Conservation (phyloP, 1,139 yeast species). For the Yamadazyma triangularis region DNA sequence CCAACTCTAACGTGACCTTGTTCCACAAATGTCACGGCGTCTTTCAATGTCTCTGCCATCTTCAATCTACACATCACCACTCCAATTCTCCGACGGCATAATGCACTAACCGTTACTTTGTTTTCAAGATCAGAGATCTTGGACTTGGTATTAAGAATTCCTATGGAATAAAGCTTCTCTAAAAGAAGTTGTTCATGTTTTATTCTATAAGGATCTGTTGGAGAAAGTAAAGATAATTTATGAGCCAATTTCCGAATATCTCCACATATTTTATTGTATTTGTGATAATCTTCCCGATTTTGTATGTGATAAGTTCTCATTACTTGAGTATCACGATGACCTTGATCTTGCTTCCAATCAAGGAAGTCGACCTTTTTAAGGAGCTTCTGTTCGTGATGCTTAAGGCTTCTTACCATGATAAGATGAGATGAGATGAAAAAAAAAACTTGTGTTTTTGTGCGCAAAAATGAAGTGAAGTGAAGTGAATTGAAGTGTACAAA, state of each 20-base stretch:
- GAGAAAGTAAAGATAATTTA: constrained; percentile 75
- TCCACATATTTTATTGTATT: constrained; percentile 90
- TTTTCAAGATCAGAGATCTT: constrained; percentile 93
- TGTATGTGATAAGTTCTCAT: constrained; percentile 93
- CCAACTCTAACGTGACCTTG: constrained; percentile 99
- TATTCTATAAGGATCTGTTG: constrained; percentile 79
- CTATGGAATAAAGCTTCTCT: constrained; percentile 86
- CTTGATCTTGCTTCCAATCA: constrained; percentile 95
- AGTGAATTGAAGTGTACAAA: too few relatives aligned
- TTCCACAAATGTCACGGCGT: constrained; percentile 88
- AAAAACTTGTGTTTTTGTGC: too few relatives aligned
- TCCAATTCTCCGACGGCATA: constrained; percentile 88
- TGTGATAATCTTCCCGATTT: constrained; percentile 92
- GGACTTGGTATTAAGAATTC: constrained; percentile 76
- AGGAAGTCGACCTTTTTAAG: constrained; percentile 94
- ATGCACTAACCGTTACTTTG: constrained; percentile 84
- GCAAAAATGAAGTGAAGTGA: too few relatives aligned
- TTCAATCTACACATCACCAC: constrained; percentile 93
- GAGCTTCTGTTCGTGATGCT: constrained; percentile 92
- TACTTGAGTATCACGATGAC: constrained; percentile 92
- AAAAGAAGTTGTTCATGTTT: constrained; percentile 83
- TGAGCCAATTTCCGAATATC: constrained; percentile 83
- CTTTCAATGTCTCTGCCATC: constrained; percentile 88
- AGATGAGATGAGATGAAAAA: too few relatives aligned
- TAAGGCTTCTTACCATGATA: constrained; percentile 90